Evolutionary conservation across 352 stramenopile species (phyloP), one percentile per base, ranked within the genome.

Genomic region (Achlya hypogyna): DNA sequence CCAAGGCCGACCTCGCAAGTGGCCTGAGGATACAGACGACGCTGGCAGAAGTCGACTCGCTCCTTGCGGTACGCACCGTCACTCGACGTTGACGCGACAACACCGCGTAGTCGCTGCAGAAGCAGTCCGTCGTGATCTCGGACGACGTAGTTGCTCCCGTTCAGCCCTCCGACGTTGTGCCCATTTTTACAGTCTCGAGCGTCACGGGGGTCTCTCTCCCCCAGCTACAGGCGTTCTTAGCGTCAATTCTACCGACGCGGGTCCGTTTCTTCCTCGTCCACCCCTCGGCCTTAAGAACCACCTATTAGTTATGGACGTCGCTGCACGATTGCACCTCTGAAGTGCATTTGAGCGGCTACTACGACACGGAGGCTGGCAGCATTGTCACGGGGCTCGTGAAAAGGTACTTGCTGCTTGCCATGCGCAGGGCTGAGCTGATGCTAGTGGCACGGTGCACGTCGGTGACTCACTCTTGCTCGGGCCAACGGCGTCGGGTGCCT

Each of bases 311-410:
- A 42, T 66, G 64, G 64, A 53, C 38, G 43, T 71, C 76, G 20
- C 73, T 73, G 2, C 78, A 76, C 28, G 76, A 75, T 6, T 76
- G 79, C 38, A 76, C 75, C 2, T 75, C 76, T 0, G 84, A 93
- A 65, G 89, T 93, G 53, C 82, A 91, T 67, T 82, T 93, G 65
- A 89, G 77, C 65, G 82, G 89, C 64, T 78, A 82, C 0, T 93
- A 89, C 69, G 79, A 89, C 58, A 79, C 86, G 49, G 80, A 93
- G 63, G 77, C 88, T 31, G 82, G 82, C 12, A 91, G 74, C 3
- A 78, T 91, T 62, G 78, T 93, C 25, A 89, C 77, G 5, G 84
- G 84, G 0, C 69, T 93, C 9, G 75, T 93, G 0, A 81, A 90
- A 59, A 75, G 71, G 73, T 78, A 20, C 12, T 65, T 59, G 9